Conservation (phyloP, 2,329 filamentous ascomycete genomes). For the Exophiala lecanii-corni region DNA sequence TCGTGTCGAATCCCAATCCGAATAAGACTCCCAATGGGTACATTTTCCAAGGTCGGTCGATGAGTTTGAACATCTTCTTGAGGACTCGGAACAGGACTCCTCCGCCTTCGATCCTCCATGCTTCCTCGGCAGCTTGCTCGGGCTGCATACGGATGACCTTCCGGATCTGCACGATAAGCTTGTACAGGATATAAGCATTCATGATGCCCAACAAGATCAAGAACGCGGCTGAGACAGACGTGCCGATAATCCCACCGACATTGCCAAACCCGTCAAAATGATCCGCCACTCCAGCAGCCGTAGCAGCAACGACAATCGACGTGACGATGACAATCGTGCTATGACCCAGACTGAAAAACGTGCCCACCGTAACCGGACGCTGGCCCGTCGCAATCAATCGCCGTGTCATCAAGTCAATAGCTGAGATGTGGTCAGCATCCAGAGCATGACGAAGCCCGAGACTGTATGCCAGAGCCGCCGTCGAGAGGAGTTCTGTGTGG, state of each 20-base stretch:
- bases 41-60: conserved; percentile 80
- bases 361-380: conserved; percentile 84
- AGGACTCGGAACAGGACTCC: conserved; percentile 71
- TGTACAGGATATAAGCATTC: conserved; percentile 81
- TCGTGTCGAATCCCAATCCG: conserved; percentile 91
- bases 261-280: conserved; percentile 75
- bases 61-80: conserved; percentile 69
- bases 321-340: conserved; percentile 90
- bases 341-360: conserved; percentile 90
- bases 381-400: conserved; percentile 81
- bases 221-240: conserved; percentile 77
- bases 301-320: conserved; percentile 86
- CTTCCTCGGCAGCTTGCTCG: conserved; percentile 44
- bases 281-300: conserved; percentile 73
- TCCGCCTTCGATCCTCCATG: conserved; percentile 68
- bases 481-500: conserved; percentile 57
- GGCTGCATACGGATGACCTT: conserved; percentile 51
- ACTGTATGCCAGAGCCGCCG: conserved; percentile 80
- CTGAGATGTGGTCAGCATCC: conserved; percentile 89
- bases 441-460: conserved; percentile 91
- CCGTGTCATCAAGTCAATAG: conserved; percentile 92
- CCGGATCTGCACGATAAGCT: conserved; percentile 65
- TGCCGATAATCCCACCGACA: conserved; percentile 85
- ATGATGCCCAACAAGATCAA: conserved; percentile 75
- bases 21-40: conserved; percentile 85